Evolutionary conservation across 2,329 filamentous ascomycete genomes (phyloP), one percentile per base, ranked within the genome.

Genomic region (Aspergillus flavus): DNA sequence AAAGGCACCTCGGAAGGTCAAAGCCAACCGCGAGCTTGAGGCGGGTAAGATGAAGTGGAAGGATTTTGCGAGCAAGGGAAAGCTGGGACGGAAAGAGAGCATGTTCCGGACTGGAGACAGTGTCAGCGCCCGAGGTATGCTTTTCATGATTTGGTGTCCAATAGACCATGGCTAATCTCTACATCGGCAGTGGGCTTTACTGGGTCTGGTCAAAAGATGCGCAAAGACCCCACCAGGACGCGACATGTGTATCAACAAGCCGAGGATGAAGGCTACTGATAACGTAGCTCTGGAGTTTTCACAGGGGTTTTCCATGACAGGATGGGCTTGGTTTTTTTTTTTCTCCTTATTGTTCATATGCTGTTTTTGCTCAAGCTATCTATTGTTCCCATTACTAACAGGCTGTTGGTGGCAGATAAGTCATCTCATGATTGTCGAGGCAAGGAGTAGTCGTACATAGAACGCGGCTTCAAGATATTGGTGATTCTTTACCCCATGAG

Each of bases 21-120:
- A 96, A 81, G 94, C 94, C 72, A 95, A 90, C 65, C 95, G 94
- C 77, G 92, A 96, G 75, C 85, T 98, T 28, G 94, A 98, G 81
- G 91, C 89, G 66, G 90, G 91, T 73, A 96, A 97, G 83, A 91
- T 82, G 73, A 97, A 95, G 76, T 99, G 95, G 95, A 91, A 97
- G 76, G 92, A 96, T 67, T 99, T 97, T 78, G 91, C 89, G 68
- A 84, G 85, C 73, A 97, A 96, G 77, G 83, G 84, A 63, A 89
- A 87, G 74, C 76, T 82, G 64, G 80, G 82, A n/a, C 94, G 92
- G 82, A 97, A 97, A 80, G 92, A 97, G 56, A 96, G 93, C 84
- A 97, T 97, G 94, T 97, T 97, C 77, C 89, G 94, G 54, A 97
- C 94, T 3, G 93, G 93, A 0, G 93, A 96, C 36, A 90, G 92